A percentile compares a stretch with the other conserved stretches of the same genome.
These are phyloP conservation scores for Melocanna baccifera DNA, from an alignment of 176 grass and related monocot genomes.

Conservation along the genomic window DNA sequence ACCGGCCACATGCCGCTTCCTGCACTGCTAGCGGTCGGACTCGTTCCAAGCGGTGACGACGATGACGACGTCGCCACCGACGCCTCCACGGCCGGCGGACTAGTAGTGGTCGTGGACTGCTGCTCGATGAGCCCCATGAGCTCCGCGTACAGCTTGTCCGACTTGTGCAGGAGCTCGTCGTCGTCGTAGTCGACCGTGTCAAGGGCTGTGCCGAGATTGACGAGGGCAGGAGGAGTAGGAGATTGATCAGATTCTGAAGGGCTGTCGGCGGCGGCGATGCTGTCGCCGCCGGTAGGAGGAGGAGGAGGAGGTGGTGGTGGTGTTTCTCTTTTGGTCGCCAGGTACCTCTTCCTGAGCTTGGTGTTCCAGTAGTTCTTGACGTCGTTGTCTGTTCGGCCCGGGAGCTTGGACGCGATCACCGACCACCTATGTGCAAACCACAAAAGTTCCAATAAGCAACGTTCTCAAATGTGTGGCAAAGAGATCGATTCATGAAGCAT, in stretches of 20 bases:
- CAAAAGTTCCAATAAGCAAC: not conserved
- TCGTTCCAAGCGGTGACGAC: not conserved
- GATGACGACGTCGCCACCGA: not conserved
- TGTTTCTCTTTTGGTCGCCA: not conserved
- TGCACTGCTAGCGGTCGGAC: not conserved
- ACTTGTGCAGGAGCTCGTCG: constrained; percentile 23
- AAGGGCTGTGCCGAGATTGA: not conserved
- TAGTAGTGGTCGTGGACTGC: not conserved
- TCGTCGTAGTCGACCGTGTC: not conserved
- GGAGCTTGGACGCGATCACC: constrained; percentile 71
- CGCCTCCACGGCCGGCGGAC: not conserved
- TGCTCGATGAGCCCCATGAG: constrained; percentile 40
- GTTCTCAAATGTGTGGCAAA: not conserved
- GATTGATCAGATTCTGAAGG: not conserved
- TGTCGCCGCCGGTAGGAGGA: not conserved
- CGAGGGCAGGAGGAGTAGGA: not conserved
- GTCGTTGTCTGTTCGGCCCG: constrained; percentile 82
- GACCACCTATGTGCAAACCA: constrained; percentile 60
- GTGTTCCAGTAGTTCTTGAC: constrained; percentile 99
- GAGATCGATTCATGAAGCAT: not conserved
- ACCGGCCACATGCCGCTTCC: constrained; percentile 17
- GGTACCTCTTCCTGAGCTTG: constrained; percentile 82
- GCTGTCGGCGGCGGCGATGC: not conserved
- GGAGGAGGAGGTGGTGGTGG: not conserved
- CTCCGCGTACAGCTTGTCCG: constrained; percentile 49